phyloP scores from a whole-genome alignment of 306 rosid species.

The Adenanthera pavonina region DNA sequence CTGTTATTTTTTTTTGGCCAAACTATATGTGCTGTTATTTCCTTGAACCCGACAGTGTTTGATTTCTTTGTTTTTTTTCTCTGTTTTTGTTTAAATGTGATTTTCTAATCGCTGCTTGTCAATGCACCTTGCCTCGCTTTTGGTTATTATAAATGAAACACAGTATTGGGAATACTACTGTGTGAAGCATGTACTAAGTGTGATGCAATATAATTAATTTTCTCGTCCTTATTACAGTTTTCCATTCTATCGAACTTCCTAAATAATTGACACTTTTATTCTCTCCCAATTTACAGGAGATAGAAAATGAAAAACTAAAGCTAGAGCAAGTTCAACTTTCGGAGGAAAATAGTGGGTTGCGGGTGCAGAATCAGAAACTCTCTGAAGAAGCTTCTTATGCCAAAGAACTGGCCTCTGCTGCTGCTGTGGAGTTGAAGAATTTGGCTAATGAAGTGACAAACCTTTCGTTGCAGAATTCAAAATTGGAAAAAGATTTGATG shows the following conservation, averaged over 20 bases:
- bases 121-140: neutral
- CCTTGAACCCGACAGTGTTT: neutral
- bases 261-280: conserved; percentile 34
- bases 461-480: conserved; percentile 83
- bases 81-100: neutral
- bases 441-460: conserved; percentile 97
- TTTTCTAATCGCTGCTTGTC: conserved; percentile 20
- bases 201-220: neutral
- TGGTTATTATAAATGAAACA: conserved; percentile 22
- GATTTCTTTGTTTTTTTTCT: neutral
- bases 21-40: neutral
- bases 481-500: conserved; percentile 84
- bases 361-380: conserved; percentile 91
- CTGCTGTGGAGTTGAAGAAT: conserved; percentile 97
- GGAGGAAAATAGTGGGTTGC: conserved; percentile 93
- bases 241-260: conserved; percentile 6
- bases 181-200: neutral
- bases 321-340: conserved; percentile 85
- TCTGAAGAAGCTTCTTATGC: conserved; percentile 99
- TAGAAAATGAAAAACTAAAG: conserved; percentile 87
- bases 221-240: neutral
- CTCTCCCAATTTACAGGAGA: conserved; percentile 61
- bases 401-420: conserved; percentile 97
- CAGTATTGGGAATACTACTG: neutral
- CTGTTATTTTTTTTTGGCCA: too few relatives aligned